Conservation (phyloP, 345 rosid genomes). For the sweet orange (Citrus sinensis) region DVS_A1.0 CM039169.1:2393501-2394000, state of each 20-base stretch:
- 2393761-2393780: constrained; percentile 45
- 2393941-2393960: neutral
- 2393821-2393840: constrained; percentile 33
- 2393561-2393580: neutral
- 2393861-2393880: neutral
- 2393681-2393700: too few relatives aligned
- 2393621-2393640: neutral
- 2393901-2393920: constrained; percentile 17
- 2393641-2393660: neutral
- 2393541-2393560: neutral
- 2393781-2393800: constrained; percentile 40
- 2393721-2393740: constrained; percentile 60
- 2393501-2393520: neutral
- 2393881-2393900: neutral
- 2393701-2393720: constrained; percentile 27
- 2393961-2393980: neutral
- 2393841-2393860: constrained; percentile 36
- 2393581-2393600: neutral
- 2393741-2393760: constrained; percentile 65
- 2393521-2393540: constrained; percentile 17
- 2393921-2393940: neutral
- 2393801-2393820: constrained; percentile 35
- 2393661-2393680: neutral
- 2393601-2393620: neutral
- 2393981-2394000: neutral